Evolutionary conservation across 179 eudicot genomes (phyloP).

Genomic region (Spergularia azorica): DNA sequence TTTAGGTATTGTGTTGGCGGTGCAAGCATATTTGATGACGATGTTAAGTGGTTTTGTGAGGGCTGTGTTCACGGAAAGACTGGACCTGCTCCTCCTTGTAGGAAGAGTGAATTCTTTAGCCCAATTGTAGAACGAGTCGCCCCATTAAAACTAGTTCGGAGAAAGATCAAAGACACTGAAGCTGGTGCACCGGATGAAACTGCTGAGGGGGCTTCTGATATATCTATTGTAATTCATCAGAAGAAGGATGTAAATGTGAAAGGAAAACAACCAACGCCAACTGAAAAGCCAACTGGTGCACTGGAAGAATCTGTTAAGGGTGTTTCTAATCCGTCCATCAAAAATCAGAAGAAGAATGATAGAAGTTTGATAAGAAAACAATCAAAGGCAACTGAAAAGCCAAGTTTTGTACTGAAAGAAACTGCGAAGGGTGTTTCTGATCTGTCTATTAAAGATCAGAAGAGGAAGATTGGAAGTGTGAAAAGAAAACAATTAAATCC

Average conservation of each 20-base stretch:
- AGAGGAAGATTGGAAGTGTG: background rate
- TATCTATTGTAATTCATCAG: too few relatives aligned
- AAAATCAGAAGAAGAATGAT: too few relatives aligned
- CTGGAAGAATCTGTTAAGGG: too few relatives aligned
- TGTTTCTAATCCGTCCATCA: too few relatives aligned
- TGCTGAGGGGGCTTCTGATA: too few relatives aligned
- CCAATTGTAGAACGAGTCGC: slow-evolving; percentile 12
- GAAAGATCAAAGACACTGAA: background rate
- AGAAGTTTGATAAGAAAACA: background rate
- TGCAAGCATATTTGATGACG: slow-evolving; percentile 29
- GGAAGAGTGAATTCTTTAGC: slow-evolving; percentile 25
- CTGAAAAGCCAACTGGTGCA: too few relatives aligned
- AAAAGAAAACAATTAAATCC: background rate
- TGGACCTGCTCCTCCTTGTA: slow-evolving; percentile 8
- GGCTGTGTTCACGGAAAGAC: slow-evolving; percentile 31
- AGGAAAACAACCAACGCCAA: too few relatives aligned
- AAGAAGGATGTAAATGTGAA: too few relatives aligned
- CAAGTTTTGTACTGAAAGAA: background rate
- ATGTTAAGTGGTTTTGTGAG: slow-evolving; percentile 41
- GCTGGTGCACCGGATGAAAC: background rate
- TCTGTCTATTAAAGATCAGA: too few relatives aligned
- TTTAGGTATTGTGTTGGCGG: slow-evolving; percentile 41
- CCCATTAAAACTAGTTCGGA: slow-evolving; percentile 13
- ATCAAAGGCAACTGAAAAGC: background rate
- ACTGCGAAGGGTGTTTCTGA: background rate